Base-by-base conservation (phyloP, 768 basidiomycete genomes). In the Paxillus rubicundulus region DNA sequence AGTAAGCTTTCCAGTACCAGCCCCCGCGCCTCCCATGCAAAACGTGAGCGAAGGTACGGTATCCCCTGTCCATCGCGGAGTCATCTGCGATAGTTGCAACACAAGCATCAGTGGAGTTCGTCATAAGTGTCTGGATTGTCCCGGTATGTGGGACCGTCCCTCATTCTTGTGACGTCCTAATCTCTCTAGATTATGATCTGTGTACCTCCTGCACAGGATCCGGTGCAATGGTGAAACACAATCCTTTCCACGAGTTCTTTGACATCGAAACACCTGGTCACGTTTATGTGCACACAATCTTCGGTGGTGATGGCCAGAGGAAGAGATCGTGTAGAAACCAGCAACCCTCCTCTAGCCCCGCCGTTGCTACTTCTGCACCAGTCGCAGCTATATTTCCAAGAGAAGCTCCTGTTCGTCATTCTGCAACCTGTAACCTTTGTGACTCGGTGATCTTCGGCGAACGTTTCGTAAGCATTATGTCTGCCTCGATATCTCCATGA, bases 61-160 rank as follows among this genome's bases (percentile, higher is more conserved):
- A n/a, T 37, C 33, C n/a, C 9, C 53, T 21, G 57, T 85, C 36
- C 87, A 90, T 64, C 63, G 46, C 30, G 78, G 78, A 27, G 70
- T 89, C n/a, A 42, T 75, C 9, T 94, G 91, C 65, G 87, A 93
- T 65, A 60, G 59, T 14, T 94, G 91, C 67, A 57, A 76, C 5
- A 58, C 68, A 18, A 77, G 68, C 4, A 75, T 92, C 36, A 71
- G 78, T 50, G 91, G 90, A 10, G 64, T 82, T 49, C 77, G 92
- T 40, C 84, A 89, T 67, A 93, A 92, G 68, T 93, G 91, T 61
- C 68, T 89, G 18, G 86, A 89, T 58, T 92, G 90, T 65, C 74
- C 77, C 44, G 77, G 87, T 88, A 63, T 47, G 77, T 69, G 42
- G 4, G 39, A 28, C 37, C 18, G 17, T 56, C 7, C 34, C 12